These are phyloP conservation scores for Aspergillus luchuensis DNA, from an alignment of 2,329 filamentous ascomycete genomes.

Conservation along the genomic window DNA sequence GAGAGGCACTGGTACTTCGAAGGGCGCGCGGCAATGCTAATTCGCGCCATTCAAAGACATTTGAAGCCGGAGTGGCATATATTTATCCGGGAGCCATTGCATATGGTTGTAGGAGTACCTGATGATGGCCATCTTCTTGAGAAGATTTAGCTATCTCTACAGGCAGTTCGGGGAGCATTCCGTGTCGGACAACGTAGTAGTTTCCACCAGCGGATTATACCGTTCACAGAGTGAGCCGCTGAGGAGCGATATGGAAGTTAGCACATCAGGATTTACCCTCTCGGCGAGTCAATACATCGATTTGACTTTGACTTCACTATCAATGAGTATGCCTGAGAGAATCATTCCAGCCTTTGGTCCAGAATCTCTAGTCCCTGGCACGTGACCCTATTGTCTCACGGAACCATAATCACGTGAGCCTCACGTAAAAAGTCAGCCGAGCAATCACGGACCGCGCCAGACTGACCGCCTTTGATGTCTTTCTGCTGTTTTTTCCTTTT, in stretches of 20 bases:
- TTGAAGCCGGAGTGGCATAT: not conserved
- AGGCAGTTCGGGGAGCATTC: not conserved
- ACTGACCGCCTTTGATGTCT: not conserved
- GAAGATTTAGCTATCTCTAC: not conserved
- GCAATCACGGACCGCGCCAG: not conserved
- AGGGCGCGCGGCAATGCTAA: not conserved
- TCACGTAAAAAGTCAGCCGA: not conserved
- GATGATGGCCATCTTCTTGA: not conserved
- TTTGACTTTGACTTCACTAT: not conserved
- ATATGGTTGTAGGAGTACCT: not conserved
- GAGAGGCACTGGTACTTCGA: slow-evolving; percentile 7
- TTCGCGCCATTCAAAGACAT: not conserved
- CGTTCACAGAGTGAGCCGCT: not conserved
- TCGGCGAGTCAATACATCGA: not conserved
- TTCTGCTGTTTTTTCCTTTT: not conserved
- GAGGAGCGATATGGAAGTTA: no score
- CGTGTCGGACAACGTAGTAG: not conserved
- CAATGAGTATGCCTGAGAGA: no score
- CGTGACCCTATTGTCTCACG: not conserved
- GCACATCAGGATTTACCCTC: no score
- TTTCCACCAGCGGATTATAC: not conserved
- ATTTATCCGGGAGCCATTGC: not conserved
- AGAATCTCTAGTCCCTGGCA: not conserved
- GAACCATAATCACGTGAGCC: not conserved
- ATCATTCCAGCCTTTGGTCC: no score